Evolutionary conservation across 306 rosid species (phyloP).

Genomic region (Trifolium subterraneum): DNA sequence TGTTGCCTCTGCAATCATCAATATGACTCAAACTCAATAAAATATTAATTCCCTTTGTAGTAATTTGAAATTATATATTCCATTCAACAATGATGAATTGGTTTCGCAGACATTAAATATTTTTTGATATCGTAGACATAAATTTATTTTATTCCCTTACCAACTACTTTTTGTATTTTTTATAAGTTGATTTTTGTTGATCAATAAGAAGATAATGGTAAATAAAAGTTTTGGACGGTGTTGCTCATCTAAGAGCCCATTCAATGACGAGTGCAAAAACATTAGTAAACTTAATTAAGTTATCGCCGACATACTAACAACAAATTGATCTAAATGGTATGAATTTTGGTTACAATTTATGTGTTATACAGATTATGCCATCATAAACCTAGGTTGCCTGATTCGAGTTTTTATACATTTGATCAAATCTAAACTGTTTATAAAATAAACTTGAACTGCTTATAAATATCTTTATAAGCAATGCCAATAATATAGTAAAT

Average conservation of each 20-base stretch:
- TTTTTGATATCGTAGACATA: neutral
- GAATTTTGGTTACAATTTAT: too few relatives aligned
- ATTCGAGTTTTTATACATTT: too few relatives aligned
- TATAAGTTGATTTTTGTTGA: conserved; percentile 27
- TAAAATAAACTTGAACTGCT: too few relatives aligned
- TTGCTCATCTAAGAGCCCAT: conserved; percentile 33
- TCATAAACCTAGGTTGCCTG: too few relatives aligned
- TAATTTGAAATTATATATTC: conserved; percentile 33
- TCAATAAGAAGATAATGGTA: conserved; percentile 38
- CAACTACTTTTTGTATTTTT: conserved; percentile 24
- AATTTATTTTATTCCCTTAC: conserved; percentile 19
- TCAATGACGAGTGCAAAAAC: neutral
- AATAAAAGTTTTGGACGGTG: conserved; percentile 42
- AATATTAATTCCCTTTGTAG: neutral
- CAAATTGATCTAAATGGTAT: too few relatives aligned
- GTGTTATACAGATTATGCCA: too few relatives aligned
- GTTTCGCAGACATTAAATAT: neutral
- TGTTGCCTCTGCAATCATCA: conserved; percentile 38
- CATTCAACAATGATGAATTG: conserved; percentile 32
- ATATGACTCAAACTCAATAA: conserved; percentile 44
- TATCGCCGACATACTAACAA: neutral
- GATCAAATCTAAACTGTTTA: too few relatives aligned
- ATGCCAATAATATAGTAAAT: conserved; percentile 13
- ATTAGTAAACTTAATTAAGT: neutral
- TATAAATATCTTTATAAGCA: neutral